These are phyloP conservation scores for Solanum aculeatissimum DNA, from an alignment of 305 asterid genomes.

Conservation along the genomic window DNA sequence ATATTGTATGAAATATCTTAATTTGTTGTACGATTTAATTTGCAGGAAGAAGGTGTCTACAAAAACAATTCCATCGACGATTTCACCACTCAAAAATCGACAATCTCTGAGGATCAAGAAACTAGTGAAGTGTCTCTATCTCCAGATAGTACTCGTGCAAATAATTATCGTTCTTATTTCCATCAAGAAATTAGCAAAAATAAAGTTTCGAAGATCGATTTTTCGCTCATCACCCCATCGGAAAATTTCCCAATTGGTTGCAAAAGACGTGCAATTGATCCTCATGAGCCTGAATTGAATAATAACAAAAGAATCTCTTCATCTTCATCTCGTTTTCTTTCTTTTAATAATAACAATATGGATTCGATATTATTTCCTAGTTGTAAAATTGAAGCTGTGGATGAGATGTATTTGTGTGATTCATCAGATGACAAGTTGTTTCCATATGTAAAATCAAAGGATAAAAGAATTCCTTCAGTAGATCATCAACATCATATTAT, in stretches of 20 bases:
- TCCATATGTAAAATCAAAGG: not conserved
- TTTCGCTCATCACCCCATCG: not conserved
- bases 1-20: not conserved
- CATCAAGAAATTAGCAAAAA: not conserved
- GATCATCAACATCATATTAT: constrained; percentile 25
- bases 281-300: not conserved
- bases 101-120: not conserved
- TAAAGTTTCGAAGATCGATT: not conserved
- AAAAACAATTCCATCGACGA: not conserved
- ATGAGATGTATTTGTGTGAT: not conserved
- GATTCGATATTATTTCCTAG: not conserved
- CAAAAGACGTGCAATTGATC: not conserved
- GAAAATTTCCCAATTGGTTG: not conserved
- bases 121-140: not conserved
- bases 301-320: not conserved
- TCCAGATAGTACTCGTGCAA: not conserved
- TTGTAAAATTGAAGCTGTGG: not conserved
- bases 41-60: not conserved
- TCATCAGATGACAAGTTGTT: not conserved
- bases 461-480: not conserved
- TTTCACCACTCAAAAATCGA: not conserved
- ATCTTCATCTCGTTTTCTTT: not conserved
- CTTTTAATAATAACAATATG: not conserved
- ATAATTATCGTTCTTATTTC: not conserved
- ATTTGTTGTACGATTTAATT: not conserved